Evolutionary conservation across 768 basidiomycete species (phyloP).

Genomic region (Boletus subparvulus): DNA sequence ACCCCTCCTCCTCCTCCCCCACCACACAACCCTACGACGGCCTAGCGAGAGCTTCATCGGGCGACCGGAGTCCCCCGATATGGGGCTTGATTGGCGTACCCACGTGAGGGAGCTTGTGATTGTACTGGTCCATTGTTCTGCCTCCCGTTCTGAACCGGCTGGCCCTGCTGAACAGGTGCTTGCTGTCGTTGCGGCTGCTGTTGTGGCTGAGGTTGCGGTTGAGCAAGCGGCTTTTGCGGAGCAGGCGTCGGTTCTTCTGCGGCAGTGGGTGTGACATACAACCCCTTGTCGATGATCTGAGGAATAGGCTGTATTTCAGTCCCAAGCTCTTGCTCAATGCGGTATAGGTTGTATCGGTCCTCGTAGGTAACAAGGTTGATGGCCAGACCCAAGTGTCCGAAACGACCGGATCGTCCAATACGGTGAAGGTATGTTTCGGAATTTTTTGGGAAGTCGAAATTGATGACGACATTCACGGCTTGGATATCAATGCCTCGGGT

Average conservation of each 20-base stretch:
- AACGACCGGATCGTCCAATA: slow-evolving; percentile 96
- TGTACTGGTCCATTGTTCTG: slow-evolving; percentile 26
- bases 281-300: slow-evolving; percentile 80
- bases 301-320: slow-evolving; percentile 98
- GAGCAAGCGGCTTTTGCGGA: slow-evolving; percentile 39
- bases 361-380: slow-evolving; percentile 98
- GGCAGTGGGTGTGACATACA: slow-evolving; percentile 85
- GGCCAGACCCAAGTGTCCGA: slow-evolving; percentile 94
- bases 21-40: neutral
- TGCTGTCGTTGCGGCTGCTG: slow-evolving; percentile 29
- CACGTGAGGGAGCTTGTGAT: slow-evolving; percentile 24
- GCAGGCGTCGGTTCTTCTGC: slow-evolving; percentile 45
- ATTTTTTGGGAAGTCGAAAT: slow-evolving; percentile 99
- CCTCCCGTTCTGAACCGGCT: slow-evolving; percentile 28
- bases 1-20: neutral
- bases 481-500: slow-evolving; percentile 99
- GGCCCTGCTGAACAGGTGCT: slow-evolving; percentile 23
- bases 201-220: slow-evolving; percentile 36
- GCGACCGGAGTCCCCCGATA: slow-evolving; percentile 31
- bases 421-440: slow-evolving; percentile 98
- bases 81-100: slow-evolving; percentile 23
- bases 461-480: slow-evolving; percentile 99
- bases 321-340: slow-evolving; percentile 97
- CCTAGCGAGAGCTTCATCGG: slow-evolving; percentile 20
- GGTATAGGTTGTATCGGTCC: slow-evolving; percentile 95